A percentile compares a stretch with the other conserved stretches of the same genome.
Conservation (phyloP, 1,139 yeast genomes). For the Diutina pseudorugosa region DNA sequence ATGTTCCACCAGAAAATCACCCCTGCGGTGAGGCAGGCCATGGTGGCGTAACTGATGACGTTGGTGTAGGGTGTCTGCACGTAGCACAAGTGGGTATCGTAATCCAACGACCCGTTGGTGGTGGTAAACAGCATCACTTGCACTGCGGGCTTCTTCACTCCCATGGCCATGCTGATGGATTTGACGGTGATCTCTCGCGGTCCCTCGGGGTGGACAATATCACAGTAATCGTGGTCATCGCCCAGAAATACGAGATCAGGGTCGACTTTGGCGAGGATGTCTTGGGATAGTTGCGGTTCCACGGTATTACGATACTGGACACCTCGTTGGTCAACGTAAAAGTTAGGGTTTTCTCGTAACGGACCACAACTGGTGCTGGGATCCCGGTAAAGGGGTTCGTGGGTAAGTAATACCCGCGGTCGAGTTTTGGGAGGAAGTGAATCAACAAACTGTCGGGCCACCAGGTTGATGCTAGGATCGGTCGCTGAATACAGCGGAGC, state of each 20-base stretch:
- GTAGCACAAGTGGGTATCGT: slow-evolving; percentile 34
- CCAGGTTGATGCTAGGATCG: slow-evolving; percentile 15
- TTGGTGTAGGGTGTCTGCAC: slow-evolving; percentile 38
- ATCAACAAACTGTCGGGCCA: slow-evolving; percentile 17
- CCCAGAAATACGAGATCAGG: slow-evolving; percentile 61
- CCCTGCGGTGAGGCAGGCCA: slow-evolving; percentile 24
- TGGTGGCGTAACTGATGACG: slow-evolving; percentile 22
- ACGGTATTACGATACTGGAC: slow-evolving; percentile 43
- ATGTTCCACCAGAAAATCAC: slow-evolving; percentile 20
- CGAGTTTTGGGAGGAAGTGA: slow-evolving; percentile 10
- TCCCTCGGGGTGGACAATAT: slow-evolving; percentile 39
- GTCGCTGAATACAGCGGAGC: slow-evolving; percentile 30
- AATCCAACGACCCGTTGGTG: slow-evolving; percentile 10
- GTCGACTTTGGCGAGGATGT: slow-evolving; percentile 18
- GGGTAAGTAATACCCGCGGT: slow-evolving; percentile 31
- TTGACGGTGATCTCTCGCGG: slow-evolving; percentile 40
- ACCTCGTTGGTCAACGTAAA: slow-evolving; percentile 21
- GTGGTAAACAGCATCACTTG: slow-evolving; percentile 29
- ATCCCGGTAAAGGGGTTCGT: slow-evolving; percentile 38
- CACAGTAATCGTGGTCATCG: slow-evolving; percentile 95
- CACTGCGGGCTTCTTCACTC: slow-evolving; percentile 40
- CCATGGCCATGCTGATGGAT: slow-evolving; percentile 52
- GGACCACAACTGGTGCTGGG: slow-evolving; percentile 29
- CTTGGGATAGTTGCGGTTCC: slow-evolving; percentile 15
- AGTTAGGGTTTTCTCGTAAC: slow-evolving; percentile 23